phyloP scores from a whole-genome alignment of 2,329 filamentous ascomycete species.

The Trichoderma sp. region DNA sequence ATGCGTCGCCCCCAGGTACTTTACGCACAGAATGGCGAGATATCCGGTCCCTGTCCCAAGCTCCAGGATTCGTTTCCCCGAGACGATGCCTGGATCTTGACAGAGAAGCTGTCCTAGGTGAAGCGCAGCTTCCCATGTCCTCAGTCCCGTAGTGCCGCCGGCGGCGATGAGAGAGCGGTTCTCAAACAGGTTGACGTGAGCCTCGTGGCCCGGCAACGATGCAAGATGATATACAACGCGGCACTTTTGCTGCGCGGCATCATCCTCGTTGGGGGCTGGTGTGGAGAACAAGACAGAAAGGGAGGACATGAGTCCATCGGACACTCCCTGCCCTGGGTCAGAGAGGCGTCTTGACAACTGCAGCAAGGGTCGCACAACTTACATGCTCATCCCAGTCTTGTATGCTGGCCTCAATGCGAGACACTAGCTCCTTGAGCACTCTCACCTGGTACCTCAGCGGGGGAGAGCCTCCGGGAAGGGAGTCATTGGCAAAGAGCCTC shows the following conservation, averaged over 20 bases:
- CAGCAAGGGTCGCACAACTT: constrained; percentile 41
- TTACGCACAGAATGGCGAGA: constrained; percentile 69
- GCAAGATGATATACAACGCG: constrained; percentile 69
- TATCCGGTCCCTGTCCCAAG: constrained; percentile 76
- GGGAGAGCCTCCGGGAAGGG: constrained; percentile 51
- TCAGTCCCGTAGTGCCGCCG: constrained; percentile 68
- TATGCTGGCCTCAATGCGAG: constrained; percentile 69
- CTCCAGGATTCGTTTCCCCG: constrained; percentile 61
- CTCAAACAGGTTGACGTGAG: constrained; percentile 62
- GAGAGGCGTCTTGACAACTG: constrained; percentile 17
- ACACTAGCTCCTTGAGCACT: constrained; percentile 69
- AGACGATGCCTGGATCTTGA: constrained; percentile 42
- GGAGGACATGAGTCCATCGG: constrained; percentile 70
- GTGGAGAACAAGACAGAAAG: constrained; percentile 63
- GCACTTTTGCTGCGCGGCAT: constrained; percentile 66
- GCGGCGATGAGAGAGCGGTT: constrained; percentile 66
- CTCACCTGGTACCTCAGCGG: constrained; percentile 67
- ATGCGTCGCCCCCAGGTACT: constrained; percentile 55
- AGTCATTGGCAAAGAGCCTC: constrained; percentile 61
- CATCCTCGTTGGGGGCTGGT: constrained; percentile 60
- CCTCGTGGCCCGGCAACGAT: constrained; percentile 21
- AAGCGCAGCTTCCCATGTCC: constrained; percentile 79
- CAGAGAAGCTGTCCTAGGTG: constrained; percentile 69
- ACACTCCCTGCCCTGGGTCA: constrained; percentile 64
- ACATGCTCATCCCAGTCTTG: constrained; percentile 84